Conservation (phyloP, 306 rosid genomes). For the Castanopsis chinensis region DNA sequence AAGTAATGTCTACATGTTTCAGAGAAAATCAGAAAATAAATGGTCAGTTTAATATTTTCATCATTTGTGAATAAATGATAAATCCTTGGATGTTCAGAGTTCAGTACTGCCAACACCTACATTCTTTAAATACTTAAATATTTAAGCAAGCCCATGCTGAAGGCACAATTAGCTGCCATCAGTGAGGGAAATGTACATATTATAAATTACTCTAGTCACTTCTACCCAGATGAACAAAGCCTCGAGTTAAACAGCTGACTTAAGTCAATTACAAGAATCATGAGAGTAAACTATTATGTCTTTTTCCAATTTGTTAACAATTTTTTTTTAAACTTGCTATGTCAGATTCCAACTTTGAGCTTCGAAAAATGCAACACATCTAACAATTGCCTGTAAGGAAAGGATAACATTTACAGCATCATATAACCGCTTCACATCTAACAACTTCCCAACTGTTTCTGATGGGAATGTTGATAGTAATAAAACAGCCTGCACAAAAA, state of each 20-base stretch:
- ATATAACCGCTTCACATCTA: constrained; percentile 46
- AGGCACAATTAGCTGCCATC: background rate
- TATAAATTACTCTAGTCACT: background rate
- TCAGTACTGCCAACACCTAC: background rate
- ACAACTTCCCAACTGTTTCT: constrained; percentile 66
- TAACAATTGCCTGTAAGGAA: constrained; percentile 65
- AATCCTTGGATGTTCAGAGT: background rate
- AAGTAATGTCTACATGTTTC: too few species aligned
- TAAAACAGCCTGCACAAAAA: constrained; percentile 54
- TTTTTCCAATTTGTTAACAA: background rate
- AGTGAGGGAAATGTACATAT: background rate
- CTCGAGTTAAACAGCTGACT: background rate
- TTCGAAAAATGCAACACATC: background rate
- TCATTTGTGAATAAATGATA: too few species aligned
- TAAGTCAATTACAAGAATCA: background rate
- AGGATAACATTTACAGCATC: constrained; percentile 78
- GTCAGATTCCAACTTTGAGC: background rate
- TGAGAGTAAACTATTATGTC: too few species aligned
- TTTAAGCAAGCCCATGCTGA: background rate
- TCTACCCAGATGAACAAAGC: background rate
- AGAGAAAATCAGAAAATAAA: too few species aligned
- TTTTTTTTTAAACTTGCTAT: background rate
- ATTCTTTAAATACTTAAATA: background rate
- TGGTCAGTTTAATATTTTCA: too few species aligned
- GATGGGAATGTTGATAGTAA: constrained; percentile 58